These are phyloP conservation scores for Keithomyces neogunnii DNA, from an alignment of 2,329 filamentous ascomycete genomes.

Conservation along the genomic window DNA sequence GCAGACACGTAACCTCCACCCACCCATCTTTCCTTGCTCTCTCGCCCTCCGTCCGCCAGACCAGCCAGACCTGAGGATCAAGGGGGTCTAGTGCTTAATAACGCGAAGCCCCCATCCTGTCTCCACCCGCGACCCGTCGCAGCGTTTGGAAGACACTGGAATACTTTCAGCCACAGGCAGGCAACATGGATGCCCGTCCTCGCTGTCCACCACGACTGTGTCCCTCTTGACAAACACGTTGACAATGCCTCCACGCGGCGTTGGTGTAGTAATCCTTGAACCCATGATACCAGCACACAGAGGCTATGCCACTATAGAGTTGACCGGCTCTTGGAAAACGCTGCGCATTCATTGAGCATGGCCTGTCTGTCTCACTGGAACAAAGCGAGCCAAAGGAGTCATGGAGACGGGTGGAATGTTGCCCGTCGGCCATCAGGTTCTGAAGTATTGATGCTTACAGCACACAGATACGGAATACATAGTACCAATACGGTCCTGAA, in stretches of 20 bases:
- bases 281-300: too few species aligned
- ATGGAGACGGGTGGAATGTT: not conserved
- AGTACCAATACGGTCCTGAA: not conserved
- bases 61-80: conserved; percentile 13
- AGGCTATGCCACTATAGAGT: too few species aligned
- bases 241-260: not conserved
- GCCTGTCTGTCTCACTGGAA: too few species aligned
- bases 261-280: not conserved
- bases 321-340: too few species aligned
- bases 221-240: not conserved
- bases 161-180: not conserved
- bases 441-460: too few species aligned
- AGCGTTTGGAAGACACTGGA: conserved; percentile 14
- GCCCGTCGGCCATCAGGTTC: too few species aligned
- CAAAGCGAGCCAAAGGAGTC: not conserved
- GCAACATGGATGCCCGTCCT: not conserved
- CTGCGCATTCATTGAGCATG: too few species aligned
- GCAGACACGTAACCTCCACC: not conserved
- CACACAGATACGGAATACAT: not conserved
- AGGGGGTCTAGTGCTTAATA: conserved; percentile 10
- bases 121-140: conserved; percentile 5
- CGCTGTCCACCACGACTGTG: not conserved
- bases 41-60: conserved; percentile 4
- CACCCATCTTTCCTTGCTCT: conserved; percentile 3
- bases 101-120: conserved; percentile 1